Evolutionary conservation across 257 asterid genomes (phyloP).

Genomic region (Solanum boliviense): DNA sequence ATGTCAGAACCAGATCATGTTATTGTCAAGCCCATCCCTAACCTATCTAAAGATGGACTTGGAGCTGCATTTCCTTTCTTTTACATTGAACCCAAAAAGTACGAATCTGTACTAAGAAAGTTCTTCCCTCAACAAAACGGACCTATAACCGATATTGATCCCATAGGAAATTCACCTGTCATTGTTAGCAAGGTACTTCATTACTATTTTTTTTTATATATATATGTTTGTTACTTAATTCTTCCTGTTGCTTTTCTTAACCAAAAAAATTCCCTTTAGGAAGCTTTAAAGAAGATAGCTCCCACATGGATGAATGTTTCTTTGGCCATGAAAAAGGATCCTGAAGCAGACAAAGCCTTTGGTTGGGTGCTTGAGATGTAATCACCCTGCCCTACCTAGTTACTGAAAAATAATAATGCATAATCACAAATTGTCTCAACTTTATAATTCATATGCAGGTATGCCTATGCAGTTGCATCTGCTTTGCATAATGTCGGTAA

Average conservation of each 20-base stretch:
- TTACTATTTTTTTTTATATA: neutral
- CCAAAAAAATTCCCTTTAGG: slow-evolving; percentile 20
- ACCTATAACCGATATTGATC: slow-evolving; percentile 72
- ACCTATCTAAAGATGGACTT: slow-evolving; percentile 56
- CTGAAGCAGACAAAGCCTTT: slow-evolving; percentile 82
- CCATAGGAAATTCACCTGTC: slow-evolving; percentile 97
- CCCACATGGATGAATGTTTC: slow-evolving; percentile 99
- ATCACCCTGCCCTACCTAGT: neutral
- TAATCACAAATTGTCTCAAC: neutral
- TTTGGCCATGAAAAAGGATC: slow-evolving; percentile 89
- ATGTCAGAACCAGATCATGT: slow-evolving; percentile 97
- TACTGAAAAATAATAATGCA: neutral
- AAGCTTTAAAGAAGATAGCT: slow-evolving; percentile 66
- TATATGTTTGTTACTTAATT: neutral
- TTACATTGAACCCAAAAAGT: slow-evolving; percentile 85
- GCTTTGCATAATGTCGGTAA: slow-evolving; percentile 78
- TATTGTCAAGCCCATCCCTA: slow-evolving; percentile 86
- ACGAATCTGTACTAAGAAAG: slow-evolving; percentile 56
- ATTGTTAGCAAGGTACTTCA: slow-evolving; percentile 66
- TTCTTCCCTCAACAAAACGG: slow-evolving; percentile 68
- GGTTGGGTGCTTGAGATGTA: slow-evolving; percentile 99
- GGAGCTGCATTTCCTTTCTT: slow-evolving; percentile 94
- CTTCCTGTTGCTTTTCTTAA: neutral
- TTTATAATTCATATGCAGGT: slow-evolving; percentile 39
- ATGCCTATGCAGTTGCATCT: slow-evolving; percentile 86